Evolutionary conservation across 2,329 filamentous ascomycete genomes (phyloP), one percentile per base, ranked within the genome.

Genomic region (Byssothecium circinans): DNA sequence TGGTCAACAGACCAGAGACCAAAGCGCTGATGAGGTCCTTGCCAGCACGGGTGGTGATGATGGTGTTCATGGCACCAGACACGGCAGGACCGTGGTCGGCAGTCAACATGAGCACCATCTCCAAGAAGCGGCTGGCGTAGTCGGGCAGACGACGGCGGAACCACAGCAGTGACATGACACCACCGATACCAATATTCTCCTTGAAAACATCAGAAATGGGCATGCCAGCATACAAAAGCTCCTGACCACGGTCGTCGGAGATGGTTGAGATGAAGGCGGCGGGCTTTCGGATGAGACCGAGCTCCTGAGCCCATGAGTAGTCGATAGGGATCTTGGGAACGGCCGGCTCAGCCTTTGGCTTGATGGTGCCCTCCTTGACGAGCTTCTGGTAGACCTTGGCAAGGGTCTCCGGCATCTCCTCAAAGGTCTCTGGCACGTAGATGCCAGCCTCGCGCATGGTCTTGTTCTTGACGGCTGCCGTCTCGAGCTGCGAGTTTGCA

Each of bases 91-190:
- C 94, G 85, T 99, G 94, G 72, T 99, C 94, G 66, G 94, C 94
- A 71, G 94, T 99, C 71, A 99, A 85, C 94, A 99, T 99, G 75
- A 99, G 92, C 60, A 99, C 94, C 94, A 99, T 99, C 83, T 99
- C 94, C 64, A 99, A 80, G 83, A 99, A 99, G 80, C 95, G 95
- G 83, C 90, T 95, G 69, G 94, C 94, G 74, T 96, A 97, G 70
- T 87, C 81, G 56, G 94, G 94, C 55, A 99, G 88, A 71, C 94
- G 89, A 76, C 94, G 91, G 70, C 94, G 92, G 91, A 99, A 99
- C 94, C 94, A 99, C 65, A 99, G 82, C 49, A 99, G 85, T 52
- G 94, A 96, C 94, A 99, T 99, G 79, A 99, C 94, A 87, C 94
- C 94, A 74, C 94, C 94, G 65, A 99, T 97, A 65, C 94, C 94